Conservation (phyloP, 2,329 filamentous ascomycete species). For the Davidsoniella eucalypti region DNA sequence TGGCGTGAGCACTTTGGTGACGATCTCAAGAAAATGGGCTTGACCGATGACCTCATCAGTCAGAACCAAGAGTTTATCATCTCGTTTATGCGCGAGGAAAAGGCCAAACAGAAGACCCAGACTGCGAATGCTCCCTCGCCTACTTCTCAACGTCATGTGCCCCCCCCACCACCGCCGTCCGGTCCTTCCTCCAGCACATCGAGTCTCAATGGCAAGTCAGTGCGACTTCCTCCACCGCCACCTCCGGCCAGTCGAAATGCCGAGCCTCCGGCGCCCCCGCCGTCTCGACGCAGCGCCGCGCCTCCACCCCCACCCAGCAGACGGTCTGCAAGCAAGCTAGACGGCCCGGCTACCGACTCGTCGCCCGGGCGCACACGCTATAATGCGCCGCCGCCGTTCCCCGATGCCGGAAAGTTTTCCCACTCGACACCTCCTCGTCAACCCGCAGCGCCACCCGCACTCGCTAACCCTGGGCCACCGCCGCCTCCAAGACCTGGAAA, state of each 20-base stretch:
- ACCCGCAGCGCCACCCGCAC: not conserved
- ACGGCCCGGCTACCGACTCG: conserved; percentile 25
- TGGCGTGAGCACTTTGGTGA: conserved; percentile 52
- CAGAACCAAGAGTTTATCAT: conserved; percentile 55
- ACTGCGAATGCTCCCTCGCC: conserved; percentile 11
- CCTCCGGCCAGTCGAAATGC: conserved; percentile 18
- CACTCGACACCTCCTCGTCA: conserved; percentile 23
- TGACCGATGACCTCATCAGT: conserved; percentile 49
- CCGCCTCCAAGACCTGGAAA: conserved; percentile 11
- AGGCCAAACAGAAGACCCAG: conserved; percentile 24
- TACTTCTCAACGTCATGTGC: conserved; percentile 11
- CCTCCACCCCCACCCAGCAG: conserved; percentile 44
- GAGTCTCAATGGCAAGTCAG: conserved; percentile 5
- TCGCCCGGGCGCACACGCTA: conserved; percentile 49
- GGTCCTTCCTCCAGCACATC: conserved; percentile 14
- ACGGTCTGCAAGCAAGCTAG: conserved; percentile 35
- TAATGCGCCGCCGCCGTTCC: conserved; percentile 70
- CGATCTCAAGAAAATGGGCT: conserved; percentile 43
- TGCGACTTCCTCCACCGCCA: conserved; percentile 21
- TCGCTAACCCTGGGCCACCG: conserved; percentile 11
- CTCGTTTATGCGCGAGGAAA: conserved; percentile 44
- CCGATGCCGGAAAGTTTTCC: conserved; percentile 79
- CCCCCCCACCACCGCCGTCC: conserved; percentile 13
- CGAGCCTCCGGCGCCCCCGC: conserved; percentile 14
- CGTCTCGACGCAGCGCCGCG: conserved; percentile 25